Percentiles rank a stretch among this genome's conserved stretches.
Conservation (phyloP, 2,329 filamentous ascomycete genomes). For the Ascocoryne sarcoides region DNA sequence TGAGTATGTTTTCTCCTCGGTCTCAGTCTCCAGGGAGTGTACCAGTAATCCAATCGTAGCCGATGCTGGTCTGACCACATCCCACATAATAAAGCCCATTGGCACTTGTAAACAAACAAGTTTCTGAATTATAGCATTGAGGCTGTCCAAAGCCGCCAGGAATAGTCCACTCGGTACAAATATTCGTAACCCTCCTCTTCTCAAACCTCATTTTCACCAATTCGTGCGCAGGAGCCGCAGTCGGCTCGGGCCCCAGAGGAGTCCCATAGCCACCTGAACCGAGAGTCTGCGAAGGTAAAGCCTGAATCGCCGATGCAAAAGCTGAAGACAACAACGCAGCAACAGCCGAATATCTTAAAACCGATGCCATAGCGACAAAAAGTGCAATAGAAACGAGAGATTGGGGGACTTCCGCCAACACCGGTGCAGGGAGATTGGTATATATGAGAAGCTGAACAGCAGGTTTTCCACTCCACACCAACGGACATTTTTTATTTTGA, state of each 20-base stretch:
- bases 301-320: conserved; percentile 6
- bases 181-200: conserved; percentile 13
- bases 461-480: too few relatives aligned
- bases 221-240: conserved; percentile 14
- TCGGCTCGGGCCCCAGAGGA: conserved; percentile 9
- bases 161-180: conserved; percentile 21
- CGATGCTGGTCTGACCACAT: conserved; percentile 14
- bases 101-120: conserved; percentile 17
- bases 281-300: conserved; percentile 13
- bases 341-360: conserved; percentile 10
- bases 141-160: conserved; percentile 17
- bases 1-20: background rate
- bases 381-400: too few relatives aligned
- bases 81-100: conserved; percentile 16
- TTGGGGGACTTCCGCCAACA: too few relatives aligned
- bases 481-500: too few relatives aligned
- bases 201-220: conserved; percentile 16
- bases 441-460: conserved; percentile 4
- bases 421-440: conserved; percentile 3
- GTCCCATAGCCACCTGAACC: conserved; percentile 8
- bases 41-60: conserved; percentile 19
- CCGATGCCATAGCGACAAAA: conserved; percentile 2
- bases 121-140: conserved; percentile 12
- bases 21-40: background rate
- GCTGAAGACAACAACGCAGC: conserved; percentile 5